Evolutionary conservation across 441 rosid genomes (phyloP).

Genomic region (Arabidopsis hybrid): DNA sequence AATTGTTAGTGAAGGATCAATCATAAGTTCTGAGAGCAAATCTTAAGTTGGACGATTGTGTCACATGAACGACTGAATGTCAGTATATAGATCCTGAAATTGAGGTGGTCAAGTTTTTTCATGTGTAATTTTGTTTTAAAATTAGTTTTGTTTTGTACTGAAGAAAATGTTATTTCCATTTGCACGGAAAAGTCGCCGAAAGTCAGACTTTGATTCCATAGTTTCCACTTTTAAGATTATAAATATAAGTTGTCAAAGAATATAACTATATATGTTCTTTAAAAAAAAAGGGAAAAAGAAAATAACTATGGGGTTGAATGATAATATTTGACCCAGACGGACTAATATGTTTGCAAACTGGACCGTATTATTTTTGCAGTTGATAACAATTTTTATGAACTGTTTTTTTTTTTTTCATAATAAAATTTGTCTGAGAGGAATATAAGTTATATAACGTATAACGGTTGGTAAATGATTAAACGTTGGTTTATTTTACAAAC

Average conservation of each 20-base stretch:
- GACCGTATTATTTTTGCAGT: too few species aligned
- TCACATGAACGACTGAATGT: constrained; percentile 36
- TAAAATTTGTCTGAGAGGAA: too few species aligned
- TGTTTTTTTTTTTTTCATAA: too few species aligned
- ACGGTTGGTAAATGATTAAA: too few species aligned
- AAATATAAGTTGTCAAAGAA: not conserved
- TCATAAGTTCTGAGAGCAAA: constrained; percentile 28
- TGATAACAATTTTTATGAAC: too few species aligned
- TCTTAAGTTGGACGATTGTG: constrained; percentile 45
- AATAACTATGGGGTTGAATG: not conserved
- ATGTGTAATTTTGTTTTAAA: constrained; percentile 3
- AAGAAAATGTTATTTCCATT: constrained; percentile 8
- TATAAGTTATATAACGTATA: too few species aligned
- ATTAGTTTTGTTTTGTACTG: constrained; percentile 5
- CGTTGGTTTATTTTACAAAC: too few species aligned
- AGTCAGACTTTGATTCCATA: constrained; percentile 41
- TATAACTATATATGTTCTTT: not conserved
- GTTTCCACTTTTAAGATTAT: not conserved
- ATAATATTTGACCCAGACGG: too few species aligned
- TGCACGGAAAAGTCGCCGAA: constrained; percentile 42
- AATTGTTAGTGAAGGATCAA: constrained; percentile 26
- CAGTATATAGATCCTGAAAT: constrained; percentile 41
- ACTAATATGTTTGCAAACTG: too few species aligned
- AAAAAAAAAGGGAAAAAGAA: too few species aligned
- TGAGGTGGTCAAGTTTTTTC: constrained; percentile 33